Evolutionary conservation across 2,329 filamentous ascomycete genomes (phyloP).

Genomic region (Ilyonectria sp.): DNA sequence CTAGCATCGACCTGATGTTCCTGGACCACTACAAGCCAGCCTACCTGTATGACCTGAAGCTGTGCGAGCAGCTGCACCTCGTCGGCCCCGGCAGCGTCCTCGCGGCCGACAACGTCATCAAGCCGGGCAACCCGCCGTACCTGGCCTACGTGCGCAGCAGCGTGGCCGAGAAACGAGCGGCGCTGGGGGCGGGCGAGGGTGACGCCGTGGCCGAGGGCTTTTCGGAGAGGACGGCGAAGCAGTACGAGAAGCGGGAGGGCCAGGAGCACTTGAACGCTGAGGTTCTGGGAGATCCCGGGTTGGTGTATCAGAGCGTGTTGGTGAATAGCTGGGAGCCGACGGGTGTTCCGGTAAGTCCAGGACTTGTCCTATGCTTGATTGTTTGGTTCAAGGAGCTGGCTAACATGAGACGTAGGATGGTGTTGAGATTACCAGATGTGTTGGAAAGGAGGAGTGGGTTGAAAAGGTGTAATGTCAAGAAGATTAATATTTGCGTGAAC

Average conservation of each 20-base stretch:
- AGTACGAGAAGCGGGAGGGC: slow-evolving; percentile 70
- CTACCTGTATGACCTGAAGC: slow-evolving; percentile 81
- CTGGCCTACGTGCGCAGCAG: slow-evolving; percentile 78
- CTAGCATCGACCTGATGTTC: slow-evolving; percentile 80
- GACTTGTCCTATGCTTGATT: not conserved
- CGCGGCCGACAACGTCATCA: slow-evolving; percentile 80
- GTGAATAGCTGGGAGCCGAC: slow-evolving; percentile 78
- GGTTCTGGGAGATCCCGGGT: slow-evolving; percentile 70
- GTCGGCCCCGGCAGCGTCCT: slow-evolving; percentile 74
- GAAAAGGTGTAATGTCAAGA: slow-evolving; percentile 20
- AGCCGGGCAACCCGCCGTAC: slow-evolving; percentile 80
- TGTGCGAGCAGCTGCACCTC: slow-evolving; percentile 80
- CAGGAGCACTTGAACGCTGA: slow-evolving; percentile 55
- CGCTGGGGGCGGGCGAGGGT: slow-evolving; percentile 54
- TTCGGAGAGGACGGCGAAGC: slow-evolving; percentile 61
- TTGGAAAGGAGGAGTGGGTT: slow-evolving; percentile 52
- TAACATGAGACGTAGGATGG: slow-evolving; percentile 67
- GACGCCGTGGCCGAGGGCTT: slow-evolving; percentile 51
- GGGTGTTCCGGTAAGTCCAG: slow-evolving; percentile 71
- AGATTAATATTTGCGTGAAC: not conserved
- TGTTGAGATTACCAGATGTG: slow-evolving; percentile 76
- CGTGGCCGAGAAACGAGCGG: slow-evolving; percentile 70
- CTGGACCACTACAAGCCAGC: slow-evolving; percentile 86
- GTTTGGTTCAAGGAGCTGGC: not conserved
- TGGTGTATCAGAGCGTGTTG: slow-evolving; percentile 77